These are phyloP conservation scores for Alternaria brassicicola DNA, from an alignment of 2,329 filamentous ascomycete species.

Conservation along the genomic window DNA sequence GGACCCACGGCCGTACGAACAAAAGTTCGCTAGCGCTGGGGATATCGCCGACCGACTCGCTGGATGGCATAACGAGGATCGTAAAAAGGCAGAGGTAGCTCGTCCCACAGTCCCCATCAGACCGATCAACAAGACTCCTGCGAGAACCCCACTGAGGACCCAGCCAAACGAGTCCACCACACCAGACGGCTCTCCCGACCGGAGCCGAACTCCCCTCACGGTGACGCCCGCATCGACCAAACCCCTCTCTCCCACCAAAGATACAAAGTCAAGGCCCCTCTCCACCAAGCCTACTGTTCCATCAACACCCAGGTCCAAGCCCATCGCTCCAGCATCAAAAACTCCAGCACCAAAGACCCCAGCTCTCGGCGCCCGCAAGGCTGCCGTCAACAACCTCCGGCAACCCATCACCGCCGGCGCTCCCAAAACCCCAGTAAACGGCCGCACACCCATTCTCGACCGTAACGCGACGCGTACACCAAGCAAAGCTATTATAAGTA, in stretches of 20 bases:
- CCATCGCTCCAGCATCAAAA: neutral
- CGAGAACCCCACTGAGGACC: neutral
- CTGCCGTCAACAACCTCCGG: neutral
- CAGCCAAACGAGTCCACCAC: neutral
- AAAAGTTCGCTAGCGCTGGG: constrained; percentile 18
- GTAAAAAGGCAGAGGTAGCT: neutral
- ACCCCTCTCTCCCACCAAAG: constrained; percentile 16
- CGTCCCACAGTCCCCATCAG: neutral
- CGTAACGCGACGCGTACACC: constrained; percentile 28
- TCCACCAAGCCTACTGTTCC: neutral
- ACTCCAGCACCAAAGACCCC: neutral
- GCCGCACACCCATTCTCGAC: constrained; percentile 8
- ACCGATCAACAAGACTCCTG: constrained; percentile 2
- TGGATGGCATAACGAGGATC: constrained; percentile 21
- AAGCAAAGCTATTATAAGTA: constrained; percentile 27
- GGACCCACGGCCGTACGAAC: constrained; percentile 4
- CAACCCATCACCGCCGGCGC: neutral
- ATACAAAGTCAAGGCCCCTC: neutral
- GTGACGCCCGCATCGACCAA: constrained; percentile 2
- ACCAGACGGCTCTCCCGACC: neutral
- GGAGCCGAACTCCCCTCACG: neutral
- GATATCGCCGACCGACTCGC: constrained; percentile 22
- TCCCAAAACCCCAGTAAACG: neutral
- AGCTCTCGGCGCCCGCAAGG: neutral
- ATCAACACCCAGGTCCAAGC: constrained; percentile 2